Base-by-base conservation (phyloP, 192 early-diverging fungal genomes). In the Podila epicladia region DNA sequence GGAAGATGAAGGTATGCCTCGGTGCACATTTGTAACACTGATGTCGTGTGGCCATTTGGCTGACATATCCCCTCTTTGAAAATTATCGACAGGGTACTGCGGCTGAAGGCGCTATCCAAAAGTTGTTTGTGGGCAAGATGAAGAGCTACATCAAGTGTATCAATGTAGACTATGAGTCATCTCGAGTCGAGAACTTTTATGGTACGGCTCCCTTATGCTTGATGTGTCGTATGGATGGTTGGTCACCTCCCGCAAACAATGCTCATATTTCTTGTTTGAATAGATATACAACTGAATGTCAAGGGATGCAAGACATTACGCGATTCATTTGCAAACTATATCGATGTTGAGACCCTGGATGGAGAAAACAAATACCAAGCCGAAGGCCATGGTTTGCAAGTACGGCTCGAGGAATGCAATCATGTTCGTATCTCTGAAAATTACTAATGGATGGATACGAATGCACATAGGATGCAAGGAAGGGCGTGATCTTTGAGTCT, bases 61-160 rank as follows among this genome's bases (percentile, higher is more conserved):
- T 20, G 2, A 49, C 49, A 9, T 20, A 19, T 11, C 11, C 0
- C 19, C 45, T 29, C 13, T 28, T 22, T 67, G 15, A 5, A 26
- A 19, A 29, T 12, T 22, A 0, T 35, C 66, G 53, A 38, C 75
- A 94, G 92, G 86, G 93, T 60, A 97, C 97, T 9, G 85, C 91
- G 38, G 97, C 92, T 7, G 97, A 99, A 83, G 97, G 97, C 12
- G 94, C 95, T 4, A 95, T 98, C 55, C 87, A 90, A 13, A 89
- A 89, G 45, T 86, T 99, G n/a, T 99, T 99, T 89, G 92, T 93
- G 33, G 97, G 97, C 24, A 97, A 93, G 79, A 97, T 96, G 94
- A 98, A 99, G 88, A 96, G 93, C 82, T 99, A 94, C 82, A 94
- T 98, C 71, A 94, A 94, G 82, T 98, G 98, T 64, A 91, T 98